Evolutionary conservation across 1,284 basidiomycete genomes (phyloP).

Genomic region (Ustilago tritici): DNA sequence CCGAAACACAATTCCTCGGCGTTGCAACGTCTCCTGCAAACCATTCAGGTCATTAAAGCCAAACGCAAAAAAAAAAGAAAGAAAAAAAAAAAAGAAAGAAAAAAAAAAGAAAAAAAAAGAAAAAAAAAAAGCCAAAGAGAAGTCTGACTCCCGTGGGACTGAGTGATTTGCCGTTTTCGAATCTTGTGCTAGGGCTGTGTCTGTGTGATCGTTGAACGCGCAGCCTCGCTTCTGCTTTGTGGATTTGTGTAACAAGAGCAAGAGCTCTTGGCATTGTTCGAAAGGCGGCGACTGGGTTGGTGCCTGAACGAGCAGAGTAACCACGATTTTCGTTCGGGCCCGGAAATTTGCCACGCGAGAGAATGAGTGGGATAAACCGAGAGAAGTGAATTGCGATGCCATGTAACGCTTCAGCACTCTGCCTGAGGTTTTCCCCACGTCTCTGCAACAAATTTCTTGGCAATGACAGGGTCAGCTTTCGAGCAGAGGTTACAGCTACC

Average conservation of each 20-base stretch:
- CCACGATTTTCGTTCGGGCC: constrained; percentile 17
- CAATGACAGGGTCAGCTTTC: not conserved
- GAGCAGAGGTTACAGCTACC: not conserved
- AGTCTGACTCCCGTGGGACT: too few species aligned
- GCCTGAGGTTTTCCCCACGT: constrained; percentile 4
- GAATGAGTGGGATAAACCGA: constrained; percentile 4
- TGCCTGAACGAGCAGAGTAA: not conserved
- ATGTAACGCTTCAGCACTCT: constrained; percentile 4
- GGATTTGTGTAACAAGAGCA: not conserved
- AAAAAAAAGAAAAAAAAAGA: too few species aligned
- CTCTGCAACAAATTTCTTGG: constrained; percentile 8
- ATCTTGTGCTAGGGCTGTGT: not conserved
- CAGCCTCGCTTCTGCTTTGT: not conserved
- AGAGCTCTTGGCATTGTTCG: constrained; percentile 1
- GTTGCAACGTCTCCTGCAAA: too few species aligned
- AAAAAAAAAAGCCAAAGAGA: too few species aligned
- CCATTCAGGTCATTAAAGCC: too few species aligned
- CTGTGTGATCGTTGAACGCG: not conserved
- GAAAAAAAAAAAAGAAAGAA: too few species aligned
- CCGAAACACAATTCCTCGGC: too few species aligned
- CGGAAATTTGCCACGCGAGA: constrained; percentile 19
- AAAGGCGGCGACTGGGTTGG: not conserved
- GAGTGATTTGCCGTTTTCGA: not conserved
- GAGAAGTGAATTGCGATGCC: constrained; percentile 6
- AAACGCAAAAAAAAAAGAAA: too few species aligned